Base-by-base conservation (phyloP, 441 rosid species). In the Jatropha podagrica region DNA sequence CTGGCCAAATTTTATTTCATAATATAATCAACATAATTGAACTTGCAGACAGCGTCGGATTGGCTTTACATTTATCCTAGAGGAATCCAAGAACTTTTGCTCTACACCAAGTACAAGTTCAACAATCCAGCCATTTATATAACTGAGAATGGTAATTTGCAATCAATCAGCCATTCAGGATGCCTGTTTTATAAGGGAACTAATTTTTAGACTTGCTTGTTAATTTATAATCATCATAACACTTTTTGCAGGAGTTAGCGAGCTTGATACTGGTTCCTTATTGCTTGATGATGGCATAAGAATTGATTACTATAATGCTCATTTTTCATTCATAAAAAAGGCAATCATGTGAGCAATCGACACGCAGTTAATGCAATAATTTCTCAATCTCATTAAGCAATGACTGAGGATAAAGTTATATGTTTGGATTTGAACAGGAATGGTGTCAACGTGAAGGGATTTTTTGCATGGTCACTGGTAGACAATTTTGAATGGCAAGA, bases 1-100 rank as follows among this genome's bases (percentile, higher is more conserved):
- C 2, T 5, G 10, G 18, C 23, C 2, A n/a, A n/a, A 56, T 52
- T 5, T 7, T 65, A 40, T 38, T 63, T 15, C 48, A 26, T 23
- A 10, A 3, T 44, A 32, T 20, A n/a, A 1, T 15, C 12, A 20
- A 15, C 23, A 12, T 68, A 9, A 68, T 37, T 49, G 59, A 13
- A 52, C 37, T 41, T 58, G 65, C 75, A 72, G 76, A 38, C 60
- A 11, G 76, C 69, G n/a, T 73, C 69, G 11, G 69, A 37, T 48
- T 62, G 76, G 69, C 76, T 73, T 49, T 73, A 73, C 27, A 75
- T 83, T 3, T 82, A 81, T 64, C 88, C 86, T 40, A 32, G 49
- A 55, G 88, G 88, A 49, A 66, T 82, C 20, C 46, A 26, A 18
- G 69, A 81, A 2, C 58, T 82, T 55, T n/a, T 85, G 67, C 48